These are phyloP conservation scores for Zopfochytrium polystomum DNA, from an alignment of 371 early-diverging fungal genomes.

Conservation along the genomic window DNA sequence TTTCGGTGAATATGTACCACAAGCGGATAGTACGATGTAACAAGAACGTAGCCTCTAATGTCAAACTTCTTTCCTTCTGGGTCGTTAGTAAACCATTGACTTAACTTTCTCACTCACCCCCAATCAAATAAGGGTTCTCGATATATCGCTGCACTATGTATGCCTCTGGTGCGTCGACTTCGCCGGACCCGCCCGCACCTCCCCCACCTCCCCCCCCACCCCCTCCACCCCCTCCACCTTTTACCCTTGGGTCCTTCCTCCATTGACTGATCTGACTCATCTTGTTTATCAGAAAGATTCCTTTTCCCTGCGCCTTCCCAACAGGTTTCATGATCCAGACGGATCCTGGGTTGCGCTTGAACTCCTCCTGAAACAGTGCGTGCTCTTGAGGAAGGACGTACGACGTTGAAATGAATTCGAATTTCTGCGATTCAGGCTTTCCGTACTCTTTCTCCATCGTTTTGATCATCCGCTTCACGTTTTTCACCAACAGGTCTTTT, in stretches of 20 bases:
- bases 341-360: constrained; percentile 50
- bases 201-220: constrained; percentile 22
- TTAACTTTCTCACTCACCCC: constrained; percentile 32
- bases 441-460: constrained; percentile 53
- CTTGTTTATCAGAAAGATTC: constrained; percentile 61
- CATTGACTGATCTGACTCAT: constrained; percentile 52
- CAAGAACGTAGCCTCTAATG: constrained; percentile 53
- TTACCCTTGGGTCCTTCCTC: constrained; percentile 47
- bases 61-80: constrained; percentile 58
- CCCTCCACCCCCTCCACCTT: constrained; percentile 5
- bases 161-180: constrained; percentile 50
- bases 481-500: constrained; percentile 61
- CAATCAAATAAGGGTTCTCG: constrained; percentile 58
- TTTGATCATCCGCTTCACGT: constrained; percentile 58
- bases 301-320: constrained; percentile 61
- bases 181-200: constrained; percentile 19
- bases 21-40: constrained; percentile 56
- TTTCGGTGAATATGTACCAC: constrained; percentile 57
- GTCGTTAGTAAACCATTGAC: no score
- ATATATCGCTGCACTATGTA: constrained; percentile 62
- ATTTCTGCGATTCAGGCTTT: constrained; percentile 47
- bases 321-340: constrained; percentile 66
- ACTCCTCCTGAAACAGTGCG: constrained; percentile 60
- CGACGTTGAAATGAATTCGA: constrained; percentile 53
- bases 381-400: constrained; percentile 58